These are phyloP conservation scores for Hortaea sp. DNA, from an alignment of 2,329 filamentous ascomycete species.

Conservation along the genomic window DNA sequence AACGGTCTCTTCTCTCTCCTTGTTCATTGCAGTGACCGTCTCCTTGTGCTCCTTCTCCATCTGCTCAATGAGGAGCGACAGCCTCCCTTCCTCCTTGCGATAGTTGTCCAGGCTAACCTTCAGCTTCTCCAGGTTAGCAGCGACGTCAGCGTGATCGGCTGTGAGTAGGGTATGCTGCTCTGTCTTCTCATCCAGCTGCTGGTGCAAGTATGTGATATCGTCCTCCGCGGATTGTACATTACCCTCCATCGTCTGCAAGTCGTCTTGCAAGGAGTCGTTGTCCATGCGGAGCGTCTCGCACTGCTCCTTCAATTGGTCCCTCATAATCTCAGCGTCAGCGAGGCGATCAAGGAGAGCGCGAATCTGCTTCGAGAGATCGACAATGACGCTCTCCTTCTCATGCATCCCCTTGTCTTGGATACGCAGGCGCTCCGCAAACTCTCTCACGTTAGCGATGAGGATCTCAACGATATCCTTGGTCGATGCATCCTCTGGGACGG, in stretches of 20 bases:
- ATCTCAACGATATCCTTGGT: constrained; percentile 32
- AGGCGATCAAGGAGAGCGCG: constrained; percentile 27
- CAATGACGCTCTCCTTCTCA: constrained; percentile 18
- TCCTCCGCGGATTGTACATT: constrained; percentile 19
- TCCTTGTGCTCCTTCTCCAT: constrained; percentile 31
- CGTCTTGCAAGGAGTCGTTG: constrained; percentile 28
- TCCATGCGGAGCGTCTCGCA: constrained; percentile 27
- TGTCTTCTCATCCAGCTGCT: constrained; percentile 14
- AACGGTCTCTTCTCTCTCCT: constrained; percentile 28
- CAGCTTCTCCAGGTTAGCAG: constrained; percentile 28
- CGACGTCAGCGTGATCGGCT: constrained; percentile 23
- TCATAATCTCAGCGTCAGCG: constrained; percentile 26
- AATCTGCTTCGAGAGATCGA: constrained; percentile 28
- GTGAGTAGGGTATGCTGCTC: constrained; percentile 14
- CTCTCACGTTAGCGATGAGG: constrained; percentile 22
- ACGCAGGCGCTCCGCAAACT: constrained; percentile 28
- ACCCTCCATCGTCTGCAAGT: constrained; percentile 24
- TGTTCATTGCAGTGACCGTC: constrained; percentile 29
- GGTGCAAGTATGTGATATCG: constrained; percentile 13
- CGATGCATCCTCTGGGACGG: constrained; percentile 26
- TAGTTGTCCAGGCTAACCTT: constrained; percentile 30
- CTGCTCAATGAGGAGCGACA: constrained; percentile 27
- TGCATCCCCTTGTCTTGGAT: constrained; percentile 26
- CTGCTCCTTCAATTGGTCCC: constrained; percentile 27
- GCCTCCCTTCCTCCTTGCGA: constrained; percentile 27